Evolutionary conservation across 1,284 basidiomycete genomes (phyloP).

Genomic region (Melampsora americana): DNA sequence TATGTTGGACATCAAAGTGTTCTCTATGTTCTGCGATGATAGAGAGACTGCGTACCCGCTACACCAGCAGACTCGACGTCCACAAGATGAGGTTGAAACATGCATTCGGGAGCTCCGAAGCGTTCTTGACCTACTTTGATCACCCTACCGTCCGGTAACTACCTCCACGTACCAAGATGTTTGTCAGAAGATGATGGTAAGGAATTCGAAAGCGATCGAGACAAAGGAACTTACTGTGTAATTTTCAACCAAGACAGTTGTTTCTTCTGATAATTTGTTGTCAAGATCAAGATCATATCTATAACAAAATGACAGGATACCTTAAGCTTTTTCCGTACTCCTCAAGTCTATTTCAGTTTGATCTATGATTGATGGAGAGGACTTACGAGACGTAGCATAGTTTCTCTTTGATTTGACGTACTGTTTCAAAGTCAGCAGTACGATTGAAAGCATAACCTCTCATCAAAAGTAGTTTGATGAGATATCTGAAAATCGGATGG

Average conservation of each 20-base stretch:
- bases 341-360: neutral
- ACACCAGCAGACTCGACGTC: conserved; percentile 96
- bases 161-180: conserved; percentile 6
- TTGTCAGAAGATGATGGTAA: conserved; percentile 2
- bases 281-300: conserved; percentile 95
- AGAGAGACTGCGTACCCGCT: conserved; percentile 63
- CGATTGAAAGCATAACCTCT: conserved; percentile 98
- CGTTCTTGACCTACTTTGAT: conserved; percentile 98
- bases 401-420: conserved; percentile 97
- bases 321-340: neutral
- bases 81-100: conserved; percentile 99
- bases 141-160: conserved; percentile 91
- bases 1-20: neutral
- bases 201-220: neutral
- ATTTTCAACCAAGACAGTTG: conserved; percentile 89
- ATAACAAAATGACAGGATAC: neutral
- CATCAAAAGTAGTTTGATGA: conserved; percentile 97
- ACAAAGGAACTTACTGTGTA: conserved; percentile 69
- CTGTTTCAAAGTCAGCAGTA: conserved; percentile 98
- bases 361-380: neutral
- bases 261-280: conserved; percentile 89
- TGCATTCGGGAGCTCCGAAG: conserved; percentile 99
- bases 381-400: conserved; percentile 87
- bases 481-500: conserved; percentile 59
- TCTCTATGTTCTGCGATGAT: neutral